Conservation (phyloP, 2,329 filamentous ascomycete species). For the Botrytis elliptica region DNA sequence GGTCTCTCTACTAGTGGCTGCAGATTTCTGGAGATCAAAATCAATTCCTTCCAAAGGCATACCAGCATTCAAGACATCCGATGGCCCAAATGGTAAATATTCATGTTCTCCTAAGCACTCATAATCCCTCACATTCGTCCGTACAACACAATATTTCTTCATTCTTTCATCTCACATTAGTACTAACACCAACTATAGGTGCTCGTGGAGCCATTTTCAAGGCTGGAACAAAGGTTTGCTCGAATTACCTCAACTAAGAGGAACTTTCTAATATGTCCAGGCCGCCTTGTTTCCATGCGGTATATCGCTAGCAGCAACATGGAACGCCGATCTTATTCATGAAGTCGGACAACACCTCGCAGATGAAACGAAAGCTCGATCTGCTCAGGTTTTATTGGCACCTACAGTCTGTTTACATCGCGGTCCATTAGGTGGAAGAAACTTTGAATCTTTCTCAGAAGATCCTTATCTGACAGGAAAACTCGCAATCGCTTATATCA, state of each 20-base stretch:
- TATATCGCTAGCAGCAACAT: constrained; percentile 75
- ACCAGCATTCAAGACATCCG: constrained; percentile 64
- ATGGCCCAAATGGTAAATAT: constrained; percentile 61
- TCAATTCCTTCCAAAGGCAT: constrained; percentile 62
- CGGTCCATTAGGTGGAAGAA: constrained; percentile 77
- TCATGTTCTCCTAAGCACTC: neutral
- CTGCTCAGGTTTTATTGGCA: constrained; percentile 70
- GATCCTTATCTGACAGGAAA: constrained; percentile 76
- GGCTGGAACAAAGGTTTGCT: constrained; percentile 58
- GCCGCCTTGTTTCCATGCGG: constrained; percentile 79
- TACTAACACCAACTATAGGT: constrained; percentile 3
- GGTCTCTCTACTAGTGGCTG: constrained; percentile 59
- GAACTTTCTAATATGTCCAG: constrained; percentile 41
- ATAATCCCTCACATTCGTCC: neutral
- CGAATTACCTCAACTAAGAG: neutral
- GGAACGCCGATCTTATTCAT: constrained; percentile 69
- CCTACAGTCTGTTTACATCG: constrained; percentile 82
- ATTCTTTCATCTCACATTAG: neutral
- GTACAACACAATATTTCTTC: neutral
- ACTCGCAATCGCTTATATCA: constrained; percentile 69
- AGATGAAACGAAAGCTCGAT: constrained; percentile 69
- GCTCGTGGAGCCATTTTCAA: constrained; percentile 68
- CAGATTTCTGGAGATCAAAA: constrained; percentile 70
- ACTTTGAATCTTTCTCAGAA: constrained; percentile 85
- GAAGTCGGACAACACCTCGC: constrained; percentile 70